Evolutionary conservation across 2,329 filamentous ascomycete genomes (phyloP), one percentile per base, ranked within the genome.

Genomic region (Fusarium nygamai): DNA sequence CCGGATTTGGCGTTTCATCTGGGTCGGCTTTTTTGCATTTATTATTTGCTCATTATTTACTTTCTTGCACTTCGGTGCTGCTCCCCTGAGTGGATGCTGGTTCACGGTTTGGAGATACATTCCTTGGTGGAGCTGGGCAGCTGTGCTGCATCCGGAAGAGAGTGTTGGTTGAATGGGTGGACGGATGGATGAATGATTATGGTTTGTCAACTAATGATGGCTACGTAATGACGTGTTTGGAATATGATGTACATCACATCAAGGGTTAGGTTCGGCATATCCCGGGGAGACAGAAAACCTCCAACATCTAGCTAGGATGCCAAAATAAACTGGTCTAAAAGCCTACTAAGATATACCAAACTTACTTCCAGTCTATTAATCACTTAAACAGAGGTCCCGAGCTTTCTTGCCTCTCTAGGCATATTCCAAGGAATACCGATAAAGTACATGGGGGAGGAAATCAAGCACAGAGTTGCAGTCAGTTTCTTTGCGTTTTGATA

Each of bases 1-100:
- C 70, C 67, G 58, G 63, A 72, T 74, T 73, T 75, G 74, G 76
- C 72, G 76, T 77, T 78, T 66, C 61, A 66, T 64, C 67, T 77
- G 71, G 64, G 76, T 72, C 70, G 74, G 69, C 50, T 68, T 67
- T 70, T 70, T 53, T 67, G 62, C 64, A 64, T 75, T 63, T 58
- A 67, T 31, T 44, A 67, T 33, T 61, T 43, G 48, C 63, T 61
- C 44, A 46, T 24, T 22, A 27, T 59, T 50, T 50, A 34, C 34
- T 48, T 34, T 50, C 48, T 24, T 43, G 29, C 31, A 36, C 41
- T 59, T 36, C 33, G 19, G 24, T 59, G n/a, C 22, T 53, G 38
- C 46, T 67, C 66, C 34, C 31, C 34, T 43, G 44, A 65, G 41
- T 44, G 65, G 39, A 68, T 61, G 61, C 61, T 61, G 60, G 58